These are phyloP conservation scores for Acer negundo DNA, from an alignment of 345 rosid species.

Conservation along the genomic window DNA sequence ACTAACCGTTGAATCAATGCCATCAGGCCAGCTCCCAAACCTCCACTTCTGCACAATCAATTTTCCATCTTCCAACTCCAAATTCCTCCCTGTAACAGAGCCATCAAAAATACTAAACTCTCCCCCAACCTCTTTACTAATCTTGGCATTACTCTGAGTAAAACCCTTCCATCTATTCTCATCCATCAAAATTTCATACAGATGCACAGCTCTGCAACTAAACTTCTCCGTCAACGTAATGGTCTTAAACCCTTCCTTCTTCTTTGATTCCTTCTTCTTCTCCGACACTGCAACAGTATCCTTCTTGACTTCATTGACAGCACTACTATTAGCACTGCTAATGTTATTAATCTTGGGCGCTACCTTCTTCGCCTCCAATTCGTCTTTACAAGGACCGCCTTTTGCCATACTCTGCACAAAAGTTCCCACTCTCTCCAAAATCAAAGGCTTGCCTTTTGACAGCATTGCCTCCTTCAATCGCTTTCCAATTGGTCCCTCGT, in stretches of 20 bases:
- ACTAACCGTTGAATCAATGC: conserved; percentile 74
- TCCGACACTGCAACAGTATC: conserved; percentile 18
- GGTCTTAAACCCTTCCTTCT: conserved; percentile 66
- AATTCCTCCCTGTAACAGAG: conserved; percentile 71
- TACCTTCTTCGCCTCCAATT: conserved; percentile 68
- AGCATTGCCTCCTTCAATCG: conserved; percentile 84
- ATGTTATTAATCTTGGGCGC: conserved; percentile 38
- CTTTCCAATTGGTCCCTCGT: conserved; percentile 75
- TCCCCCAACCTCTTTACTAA: conserved; percentile 86
- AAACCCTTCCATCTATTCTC: conserved; percentile 97
- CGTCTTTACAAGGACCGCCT: conserved; percentile 89
- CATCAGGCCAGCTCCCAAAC: conserved; percentile 98
- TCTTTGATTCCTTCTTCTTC: conserved; percentile 41
- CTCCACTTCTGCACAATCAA: conserved; percentile 94
- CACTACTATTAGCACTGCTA: background rate
- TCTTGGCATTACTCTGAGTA: conserved; percentile 88
- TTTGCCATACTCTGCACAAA: conserved; percentile 75
- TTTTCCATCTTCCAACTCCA: conserved; percentile 87
- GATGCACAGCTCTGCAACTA: conserved; percentile 71
- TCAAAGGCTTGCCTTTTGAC: conserved; percentile 64
- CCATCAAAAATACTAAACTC: conserved; percentile 86
- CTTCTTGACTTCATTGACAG: conserved; percentile 27
- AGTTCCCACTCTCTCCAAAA: conserved; percentile 67
- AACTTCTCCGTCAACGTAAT: conserved; percentile 84
- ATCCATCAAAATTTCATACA: conserved; percentile 96